Evolutionary conservation across 2,329 filamentous ascomycete genomes (phyloP).

Genomic region (Colletotrichum lini): DNA sequence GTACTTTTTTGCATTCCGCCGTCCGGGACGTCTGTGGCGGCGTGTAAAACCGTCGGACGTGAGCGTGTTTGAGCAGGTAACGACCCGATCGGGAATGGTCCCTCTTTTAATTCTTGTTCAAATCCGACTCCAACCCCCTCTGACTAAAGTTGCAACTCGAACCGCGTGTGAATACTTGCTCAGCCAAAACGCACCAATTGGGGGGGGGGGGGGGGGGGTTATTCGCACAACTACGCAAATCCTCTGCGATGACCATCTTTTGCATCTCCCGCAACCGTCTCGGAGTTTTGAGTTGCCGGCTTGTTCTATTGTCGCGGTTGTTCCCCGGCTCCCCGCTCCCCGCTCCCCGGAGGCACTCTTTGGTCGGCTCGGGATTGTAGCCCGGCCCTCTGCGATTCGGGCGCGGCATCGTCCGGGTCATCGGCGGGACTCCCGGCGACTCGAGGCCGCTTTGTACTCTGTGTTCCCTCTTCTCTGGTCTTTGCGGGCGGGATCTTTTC

Average conservation of each 20-base stretch:
- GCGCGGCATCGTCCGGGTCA: not conserved
- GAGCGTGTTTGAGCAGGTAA: slow-evolving; percentile 42
- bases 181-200: not conserved
- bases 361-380: no score
- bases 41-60: slow-evolving; percentile 5
- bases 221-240: not conserved
- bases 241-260: not conserved
- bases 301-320: not conserved
- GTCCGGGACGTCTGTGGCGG: not conserved
- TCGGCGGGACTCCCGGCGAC: not conserved
- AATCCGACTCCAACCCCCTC: not conserved
- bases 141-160: not conserved
- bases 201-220: no score
- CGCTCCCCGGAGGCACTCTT: no score
- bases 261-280: no score
- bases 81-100: slow-evolving; percentile 30
- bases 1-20: not conserved
- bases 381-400: not conserved
- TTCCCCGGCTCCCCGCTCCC: not conserved
- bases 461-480: not conserved
- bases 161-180: slow-evolving; percentile 23
- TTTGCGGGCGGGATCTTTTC: not conserved
- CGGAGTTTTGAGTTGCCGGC: no score
- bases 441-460: not conserved
- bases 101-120: not conserved